phyloP scores from a whole-genome alignment of 306 rosid genomes.

The Trifolium fragiferum region DNA sequence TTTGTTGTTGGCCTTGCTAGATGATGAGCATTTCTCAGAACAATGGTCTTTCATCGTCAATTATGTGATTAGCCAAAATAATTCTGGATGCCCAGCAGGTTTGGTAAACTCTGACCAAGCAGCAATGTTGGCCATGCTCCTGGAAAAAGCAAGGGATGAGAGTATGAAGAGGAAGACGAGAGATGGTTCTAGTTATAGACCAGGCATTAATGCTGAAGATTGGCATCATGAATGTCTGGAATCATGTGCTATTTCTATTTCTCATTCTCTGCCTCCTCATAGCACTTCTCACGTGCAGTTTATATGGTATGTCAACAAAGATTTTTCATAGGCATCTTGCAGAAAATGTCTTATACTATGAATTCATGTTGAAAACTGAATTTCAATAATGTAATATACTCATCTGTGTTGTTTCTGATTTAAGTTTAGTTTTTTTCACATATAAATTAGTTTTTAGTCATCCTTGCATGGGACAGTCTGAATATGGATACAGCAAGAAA shows the following conservation, averaged over 20 bases:
- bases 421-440: conserved; percentile 13
- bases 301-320: conserved; percentile 66
- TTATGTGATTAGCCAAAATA: conserved; percentile 56
- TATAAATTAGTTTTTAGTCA: conserved; percentile 13
- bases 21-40: conserved; percentile 79
- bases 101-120: conserved; percentile 58
- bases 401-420: background rate
- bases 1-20: conserved; percentile 76
- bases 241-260: conserved; percentile 69
- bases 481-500: conserved; percentile 15
- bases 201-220: conserved; percentile 52
- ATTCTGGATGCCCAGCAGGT: conserved; percentile 50
- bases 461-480: background rate
- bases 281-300: conserved; percentile 65
- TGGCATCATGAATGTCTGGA: conserved; percentile 82
- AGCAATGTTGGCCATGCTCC: conserved; percentile 69
- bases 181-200: conserved; percentile 47
- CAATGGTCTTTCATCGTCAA: conserved; percentile 75
- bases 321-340: conserved; percentile 26
- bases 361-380: conserved; percentile 12
- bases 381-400: conserved; percentile 22
- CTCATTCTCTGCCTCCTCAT: conserved; percentile 57
- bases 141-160: conserved; percentile 70
- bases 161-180: conserved; percentile 51
- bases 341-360: background rate